phyloP scores from a whole-genome alignment of 495 filamentous ascomycete genomes.

The Podospora pseudocomata region DNA sequence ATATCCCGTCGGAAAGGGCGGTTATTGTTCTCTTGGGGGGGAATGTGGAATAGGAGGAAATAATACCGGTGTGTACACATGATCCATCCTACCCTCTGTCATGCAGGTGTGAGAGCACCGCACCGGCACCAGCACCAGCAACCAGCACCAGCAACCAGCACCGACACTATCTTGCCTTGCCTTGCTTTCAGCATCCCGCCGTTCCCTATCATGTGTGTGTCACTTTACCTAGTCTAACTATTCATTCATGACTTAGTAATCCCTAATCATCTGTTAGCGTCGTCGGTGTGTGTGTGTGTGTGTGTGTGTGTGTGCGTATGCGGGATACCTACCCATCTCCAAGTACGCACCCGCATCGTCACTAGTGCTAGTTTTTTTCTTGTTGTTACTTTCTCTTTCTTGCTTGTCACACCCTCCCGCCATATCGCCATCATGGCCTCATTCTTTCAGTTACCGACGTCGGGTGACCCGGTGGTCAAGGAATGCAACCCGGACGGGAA shows the following conservation, averaged over 20 bases:
- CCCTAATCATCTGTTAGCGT: background rate
- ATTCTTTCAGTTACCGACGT: conserved; percentile 24
- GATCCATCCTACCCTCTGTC: background rate
- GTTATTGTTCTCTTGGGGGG: background rate
- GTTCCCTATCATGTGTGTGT: background rate
- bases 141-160: too few species aligned
- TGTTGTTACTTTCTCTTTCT: background rate
- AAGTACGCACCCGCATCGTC: background rate
- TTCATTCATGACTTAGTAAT: background rate
- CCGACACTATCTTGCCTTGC: background rate
- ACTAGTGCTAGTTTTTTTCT: background rate
- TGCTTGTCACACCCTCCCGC: background rate
- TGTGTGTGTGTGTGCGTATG: background rate
- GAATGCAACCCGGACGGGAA: conserved; percentile 14
- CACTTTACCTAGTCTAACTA: background rate
- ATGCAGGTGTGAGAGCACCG: background rate
- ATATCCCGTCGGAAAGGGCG: background rate
- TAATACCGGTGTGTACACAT: background rate
- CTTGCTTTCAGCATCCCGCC: background rate
- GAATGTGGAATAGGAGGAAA: background rate
- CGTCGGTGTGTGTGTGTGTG: too few species aligned
- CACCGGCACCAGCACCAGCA: background rate
- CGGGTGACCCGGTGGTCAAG: conserved; percentile 27
- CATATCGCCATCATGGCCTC: conserved; percentile 23
- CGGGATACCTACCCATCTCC: background rate